phyloP scores from a whole-genome alignment of 1,284 basidiomycete species.

The Rhodotorula sp. region DNA sequence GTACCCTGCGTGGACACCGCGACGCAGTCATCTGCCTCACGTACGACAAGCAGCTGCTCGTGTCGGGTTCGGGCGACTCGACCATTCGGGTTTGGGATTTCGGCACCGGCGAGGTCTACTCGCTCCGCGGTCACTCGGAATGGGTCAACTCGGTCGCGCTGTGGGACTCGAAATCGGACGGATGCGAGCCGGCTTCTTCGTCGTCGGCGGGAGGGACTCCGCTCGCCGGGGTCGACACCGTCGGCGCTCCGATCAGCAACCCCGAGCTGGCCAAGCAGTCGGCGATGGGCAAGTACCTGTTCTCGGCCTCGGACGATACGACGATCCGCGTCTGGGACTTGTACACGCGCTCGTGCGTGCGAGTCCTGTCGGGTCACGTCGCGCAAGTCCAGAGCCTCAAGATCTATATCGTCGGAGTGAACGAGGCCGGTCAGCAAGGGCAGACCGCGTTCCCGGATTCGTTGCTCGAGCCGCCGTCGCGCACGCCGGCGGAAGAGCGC shows the following conservation, averaged over 20 bases:
- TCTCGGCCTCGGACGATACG: constrained; percentile 94
- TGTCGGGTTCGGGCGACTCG: constrained; percentile 83
- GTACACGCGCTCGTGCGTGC: constrained; percentile 72
- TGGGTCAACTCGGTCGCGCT: constrained; percentile 96
- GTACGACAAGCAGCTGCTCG: constrained; percentile 89
- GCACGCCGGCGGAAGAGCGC: constrained; percentile 12
- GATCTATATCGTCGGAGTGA: constrained; percentile 46
- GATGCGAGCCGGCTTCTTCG: constrained; percentile 50
- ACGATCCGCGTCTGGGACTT: constrained; percentile 95
- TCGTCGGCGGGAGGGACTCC: constrained; percentile 43
- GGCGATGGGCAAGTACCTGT: constrained; percentile 70
- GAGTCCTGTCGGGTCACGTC: constrained; percentile 84
- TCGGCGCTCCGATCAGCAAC: constrained; percentile 36
- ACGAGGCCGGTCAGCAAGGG: constrained; percentile 5
- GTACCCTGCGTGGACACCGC: constrained; percentile 83
- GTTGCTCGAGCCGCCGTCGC: constrained; percentile 18
- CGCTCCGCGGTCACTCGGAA: constrained; percentile 86
- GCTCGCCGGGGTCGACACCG: constrained; percentile 4
- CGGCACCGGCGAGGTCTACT: constrained; percentile 86
- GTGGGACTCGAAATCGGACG: constrained; percentile 58
- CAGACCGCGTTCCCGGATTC: constrained; percentile 1
- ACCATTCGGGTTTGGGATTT: constrained; percentile 96
- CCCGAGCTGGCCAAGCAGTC: constrained; percentile 37
- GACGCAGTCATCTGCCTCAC: constrained; percentile 90
- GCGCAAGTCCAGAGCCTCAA: constrained; percentile 92